Conservation (phyloP, 164 flowering plant species). For the Vitis labrusca region DNA sequence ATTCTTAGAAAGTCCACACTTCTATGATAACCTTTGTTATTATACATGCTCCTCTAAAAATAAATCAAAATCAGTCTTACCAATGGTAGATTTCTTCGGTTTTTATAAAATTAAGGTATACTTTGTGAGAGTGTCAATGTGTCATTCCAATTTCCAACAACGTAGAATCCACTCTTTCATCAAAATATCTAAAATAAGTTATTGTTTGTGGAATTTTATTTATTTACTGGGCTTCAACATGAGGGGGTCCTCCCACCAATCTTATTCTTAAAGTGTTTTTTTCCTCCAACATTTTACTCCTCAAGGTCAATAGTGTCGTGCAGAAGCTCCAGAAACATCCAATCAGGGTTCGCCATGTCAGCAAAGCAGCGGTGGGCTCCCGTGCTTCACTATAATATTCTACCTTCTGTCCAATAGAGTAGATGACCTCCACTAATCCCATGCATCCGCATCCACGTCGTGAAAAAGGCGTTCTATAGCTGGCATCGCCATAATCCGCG, state of each 20-base stretch:
- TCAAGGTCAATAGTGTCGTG: background rate
- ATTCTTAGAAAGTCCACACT: too few species aligned
- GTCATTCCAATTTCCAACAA: too few species aligned
- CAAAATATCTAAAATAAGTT: too few species aligned
- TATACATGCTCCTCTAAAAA: too few species aligned
- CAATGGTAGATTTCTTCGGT: too few species aligned
- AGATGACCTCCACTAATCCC: slow-evolving; percentile 31
- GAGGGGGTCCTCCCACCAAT: background rate
- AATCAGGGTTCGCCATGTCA: background rate
- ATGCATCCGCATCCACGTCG: slow-evolving; percentile 9
- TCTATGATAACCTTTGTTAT: too few species aligned
- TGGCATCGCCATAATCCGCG: background rate
- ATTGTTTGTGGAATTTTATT: background rate
- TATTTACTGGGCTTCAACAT: background rate
- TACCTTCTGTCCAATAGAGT: background rate
- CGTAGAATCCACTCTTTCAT: too few species aligned
- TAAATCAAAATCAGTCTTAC: too few species aligned
- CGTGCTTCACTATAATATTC: background rate
- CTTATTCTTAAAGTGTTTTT: background rate
- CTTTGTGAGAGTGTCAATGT: too few species aligned
- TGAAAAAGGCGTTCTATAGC: background rate
- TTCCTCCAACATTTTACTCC: background rate
- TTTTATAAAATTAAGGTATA: too few species aligned
- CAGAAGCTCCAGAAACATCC: background rate
- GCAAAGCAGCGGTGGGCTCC: background rate